Conservation (phyloP, 352 stramenopile genomes). For the Phytophthora sansomeana region DNA sequence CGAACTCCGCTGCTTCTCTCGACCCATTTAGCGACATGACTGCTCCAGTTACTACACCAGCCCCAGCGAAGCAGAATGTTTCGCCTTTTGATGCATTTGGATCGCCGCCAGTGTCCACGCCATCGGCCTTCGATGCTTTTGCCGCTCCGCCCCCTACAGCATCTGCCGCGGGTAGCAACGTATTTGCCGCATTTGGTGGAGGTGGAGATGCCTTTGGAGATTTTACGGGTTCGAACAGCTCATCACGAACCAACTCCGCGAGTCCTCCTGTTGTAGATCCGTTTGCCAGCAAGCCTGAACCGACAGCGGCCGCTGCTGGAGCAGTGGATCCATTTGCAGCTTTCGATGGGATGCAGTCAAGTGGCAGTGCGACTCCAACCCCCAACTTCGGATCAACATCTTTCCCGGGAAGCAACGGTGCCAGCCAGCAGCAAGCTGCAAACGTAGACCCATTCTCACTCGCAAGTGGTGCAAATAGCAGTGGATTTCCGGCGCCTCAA, state of each 20-base stretch:
- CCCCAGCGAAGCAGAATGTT: slow-evolving; percentile 18
- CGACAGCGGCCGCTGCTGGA: slow-evolving; percentile 19
- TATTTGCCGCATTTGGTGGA: slow-evolving; percentile 51
- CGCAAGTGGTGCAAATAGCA: slow-evolving; percentile 39
- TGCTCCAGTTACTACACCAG: slow-evolving; percentile 23
- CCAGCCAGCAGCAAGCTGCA: slow-evolving; percentile 28
- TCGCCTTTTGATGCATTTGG: slow-evolving; percentile 58
- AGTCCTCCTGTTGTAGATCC: slow-evolving; percentile 39
- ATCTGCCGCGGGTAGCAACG: slow-evolving; percentile 27
- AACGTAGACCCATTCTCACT: slow-evolving; percentile 66
- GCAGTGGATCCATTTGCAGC: slow-evolving; percentile 61
- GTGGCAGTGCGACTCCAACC: slow-evolving; percentile 15
- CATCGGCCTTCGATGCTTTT: slow-evolving; percentile 48
- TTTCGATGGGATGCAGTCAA: slow-evolving; percentile 62
- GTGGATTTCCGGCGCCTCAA: slow-evolving; percentile 39
- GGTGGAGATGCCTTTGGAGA: slow-evolving; percentile 40
- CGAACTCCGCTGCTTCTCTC: slow-evolving; percentile 37
- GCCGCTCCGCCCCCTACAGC: slow-evolving; percentile 29
- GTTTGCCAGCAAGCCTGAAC: slow-evolving; percentile 29
- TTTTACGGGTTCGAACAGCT: slow-evolving; percentile 39
- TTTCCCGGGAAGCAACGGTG: slow-evolving; percentile 18
- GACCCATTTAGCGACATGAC: slow-evolving; percentile 48
- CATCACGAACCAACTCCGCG: slow-evolving; percentile 39
- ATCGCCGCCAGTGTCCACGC: slow-evolving; percentile 20
- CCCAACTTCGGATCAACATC: slow-evolving; percentile 27